A percentile compares a stretch with the other conserved stretches of the same genome.
Evolutionary conservation across 306 rosid species (phyloP).

Genomic region (Rubus parviflorus): DNA sequence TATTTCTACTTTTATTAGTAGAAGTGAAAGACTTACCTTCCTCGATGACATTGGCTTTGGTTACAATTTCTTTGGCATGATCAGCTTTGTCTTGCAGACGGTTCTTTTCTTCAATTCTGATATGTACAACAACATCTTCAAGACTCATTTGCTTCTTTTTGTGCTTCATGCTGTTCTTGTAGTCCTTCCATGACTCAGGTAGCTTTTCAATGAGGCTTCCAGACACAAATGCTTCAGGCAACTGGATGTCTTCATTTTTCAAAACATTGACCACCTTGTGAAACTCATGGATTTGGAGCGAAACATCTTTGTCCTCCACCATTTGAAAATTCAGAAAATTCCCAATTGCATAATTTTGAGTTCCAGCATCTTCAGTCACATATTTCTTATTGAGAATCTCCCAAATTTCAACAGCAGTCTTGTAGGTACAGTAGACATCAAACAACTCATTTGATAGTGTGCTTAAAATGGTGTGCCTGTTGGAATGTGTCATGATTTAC

Average conservation of each 20-base stretch:
- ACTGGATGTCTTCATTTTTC: not conserved
- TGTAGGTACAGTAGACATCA: too few relatives aligned
- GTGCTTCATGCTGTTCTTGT: constrained; percentile 5
- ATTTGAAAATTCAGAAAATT: constrained; percentile 7
- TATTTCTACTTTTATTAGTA: not conserved
- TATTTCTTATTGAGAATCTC: too few relatives aligned
- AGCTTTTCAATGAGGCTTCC: constrained; percentile 1
- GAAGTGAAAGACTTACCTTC: not conserved
- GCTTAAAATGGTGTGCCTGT: too few relatives aligned
- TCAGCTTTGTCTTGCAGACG: not conserved
- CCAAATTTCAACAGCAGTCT: too few relatives aligned
- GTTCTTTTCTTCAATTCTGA: not conserved
- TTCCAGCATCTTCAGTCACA: too few relatives aligned
- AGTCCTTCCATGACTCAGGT: constrained; percentile 3
- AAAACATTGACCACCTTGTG: not conserved
- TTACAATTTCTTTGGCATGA: not conserved
- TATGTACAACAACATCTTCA: not conserved
- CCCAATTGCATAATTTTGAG: not conserved
- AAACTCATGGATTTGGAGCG: not conserved
- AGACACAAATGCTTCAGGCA: not conserved
- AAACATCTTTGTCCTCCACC: not conserved
- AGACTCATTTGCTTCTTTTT: not conserved
- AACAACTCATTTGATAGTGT: too few relatives aligned
- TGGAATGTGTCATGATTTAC: too few relatives aligned
- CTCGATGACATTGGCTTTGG: not conserved